Conservation (phyloP, 192 early-diverging fungal species). For the Entrophospora sp. region DNA sequence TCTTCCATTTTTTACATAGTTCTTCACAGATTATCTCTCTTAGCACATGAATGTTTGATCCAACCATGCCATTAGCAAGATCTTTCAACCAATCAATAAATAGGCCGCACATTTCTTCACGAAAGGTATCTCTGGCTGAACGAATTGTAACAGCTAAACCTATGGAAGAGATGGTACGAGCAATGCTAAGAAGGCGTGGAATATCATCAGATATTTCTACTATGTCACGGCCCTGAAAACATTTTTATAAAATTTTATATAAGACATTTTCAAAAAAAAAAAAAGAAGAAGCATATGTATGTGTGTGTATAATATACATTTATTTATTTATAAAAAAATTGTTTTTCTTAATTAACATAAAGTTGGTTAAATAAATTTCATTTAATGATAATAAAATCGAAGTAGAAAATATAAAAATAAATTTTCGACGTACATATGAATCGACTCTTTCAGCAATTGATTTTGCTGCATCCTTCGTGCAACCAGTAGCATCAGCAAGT, state of each 20-base stretch:
- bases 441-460: conserved; percentile 81
- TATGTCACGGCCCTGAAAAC: conserved; percentile 77
- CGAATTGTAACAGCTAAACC: conserved; percentile 73
- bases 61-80: conserved; percentile 51
- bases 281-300: too few relatives aligned
- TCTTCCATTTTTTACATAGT: conserved; percentile 51
- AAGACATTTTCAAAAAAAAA: too few relatives aligned
- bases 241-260: too few relatives aligned
- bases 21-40: conserved; percentile 49
- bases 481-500: conserved; percentile 60
- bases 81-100: conserved; percentile 80
- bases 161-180: conserved; percentile 60
- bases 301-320: too few relatives aligned
- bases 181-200: conserved; percentile 60
- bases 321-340: too few relatives aligned
- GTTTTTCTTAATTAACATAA: not conserved
- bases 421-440: conserved; percentile 57
- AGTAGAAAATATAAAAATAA: not conserved
- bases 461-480: conserved; percentile 56
- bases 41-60: conserved; percentile 29
- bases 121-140: conserved; percentile 75
- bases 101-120: conserved; percentile 75
- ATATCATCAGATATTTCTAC: conserved; percentile 62
- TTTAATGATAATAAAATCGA: not conserved
- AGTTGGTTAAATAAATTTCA: not conserved